Evolutionary conservation across 2,329 filamentous ascomycete genomes (phyloP), one percentile per base, ranked within the genome.

Genomic region (Pseudogymnoascus sp.): DNA sequence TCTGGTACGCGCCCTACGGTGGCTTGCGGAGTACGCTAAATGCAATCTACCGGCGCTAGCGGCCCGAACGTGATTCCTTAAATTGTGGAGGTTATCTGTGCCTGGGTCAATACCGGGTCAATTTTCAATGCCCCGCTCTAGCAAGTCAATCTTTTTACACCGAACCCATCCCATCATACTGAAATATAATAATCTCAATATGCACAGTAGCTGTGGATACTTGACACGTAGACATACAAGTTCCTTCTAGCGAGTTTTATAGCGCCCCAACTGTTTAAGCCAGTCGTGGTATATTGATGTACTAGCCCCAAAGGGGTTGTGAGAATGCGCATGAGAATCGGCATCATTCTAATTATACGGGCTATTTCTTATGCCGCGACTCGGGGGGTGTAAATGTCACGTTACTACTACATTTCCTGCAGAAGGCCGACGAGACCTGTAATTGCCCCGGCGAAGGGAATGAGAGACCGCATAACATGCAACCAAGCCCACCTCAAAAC

Each of bases 401-500:
- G 21, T 26, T 45, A 12, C 21, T 19, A 21, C 19, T 21, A 13
- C 12, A 13, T 21, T 41, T 41, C 18, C 19, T 23, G 28, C 5
- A 61, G 13, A n/a, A 57, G 21, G 30, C 23, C 10, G 13, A 56
- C 15, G 26, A 61, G 13, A n/a, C 62, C 63, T 18, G 66, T 4
- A 41, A 63, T 34, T 19, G 63, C 65, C 13, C 67, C 66, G 9
- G 61, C 37, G 1, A 68, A 45, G 7, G 66, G 66, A 34, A 65
- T 65, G 35, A 66, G 1, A 13, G 65, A 67, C 15, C 67, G 52
- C 3, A 60, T 59, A 35, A 69, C 45, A 61, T 71, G 69, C 63
- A 71, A 35, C 65, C 64, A 64, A 3, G 23, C 59, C 69, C 69
- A 72, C 56, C 63, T 65, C n/a, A 63, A 55, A 28, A 71, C 61